Evolutionary conservation across 345 rosid species (phyloP), one percentile per base, ranked within the genome.

Genomic region (Hibiscus tridactylites): DNA sequence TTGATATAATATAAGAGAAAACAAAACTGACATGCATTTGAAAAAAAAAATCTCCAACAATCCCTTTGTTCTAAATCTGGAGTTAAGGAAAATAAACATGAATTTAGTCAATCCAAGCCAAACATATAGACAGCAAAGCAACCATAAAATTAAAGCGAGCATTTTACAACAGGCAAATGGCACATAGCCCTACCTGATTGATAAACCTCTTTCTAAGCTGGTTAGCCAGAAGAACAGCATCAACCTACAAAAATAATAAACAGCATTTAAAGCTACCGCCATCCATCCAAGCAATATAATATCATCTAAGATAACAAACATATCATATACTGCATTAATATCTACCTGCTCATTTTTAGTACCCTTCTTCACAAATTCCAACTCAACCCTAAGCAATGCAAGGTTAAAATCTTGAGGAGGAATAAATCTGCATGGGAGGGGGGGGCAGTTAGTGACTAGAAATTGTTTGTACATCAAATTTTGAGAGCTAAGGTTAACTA

Each of bases 291-390:
- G 59, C 54, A 59, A 66, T 35, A 33, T 5, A 8, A 72, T 52
- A 61, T 17, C 35, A 47, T 47, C 15, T n/a, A 29, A 56, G 12
- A 56, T 8, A 56, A 53, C 8, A 52, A 26, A 7, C 57, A 74
- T 37, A 77, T 71, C 72, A 67, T 26, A 61, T 26, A 5, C 78
- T 50, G 65, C 28, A 28, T 12, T 53, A 35, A 64, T 37, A 64
- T 17, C 68, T 6, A 86, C 99, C 87, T 89, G 92, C 81, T 96
- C 99, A 79, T 42, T 92, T 83, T 85, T 92, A 46, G 92, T 85
- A 44, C 97, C 98, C 78, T 84, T 92, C 79, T 96, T 96, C 16
- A 92, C 96, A 77, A 96, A 96, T 74, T 96, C 98, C 78, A 96
- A 73, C 76, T 96, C 99, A 9, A 88, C 83, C 33, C 90, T 85